These are phyloP conservation scores for Arthrinium puccinioides DNA, from an alignment of 2,329 filamentous ascomycete species.

Conservation along the genomic window DNA sequence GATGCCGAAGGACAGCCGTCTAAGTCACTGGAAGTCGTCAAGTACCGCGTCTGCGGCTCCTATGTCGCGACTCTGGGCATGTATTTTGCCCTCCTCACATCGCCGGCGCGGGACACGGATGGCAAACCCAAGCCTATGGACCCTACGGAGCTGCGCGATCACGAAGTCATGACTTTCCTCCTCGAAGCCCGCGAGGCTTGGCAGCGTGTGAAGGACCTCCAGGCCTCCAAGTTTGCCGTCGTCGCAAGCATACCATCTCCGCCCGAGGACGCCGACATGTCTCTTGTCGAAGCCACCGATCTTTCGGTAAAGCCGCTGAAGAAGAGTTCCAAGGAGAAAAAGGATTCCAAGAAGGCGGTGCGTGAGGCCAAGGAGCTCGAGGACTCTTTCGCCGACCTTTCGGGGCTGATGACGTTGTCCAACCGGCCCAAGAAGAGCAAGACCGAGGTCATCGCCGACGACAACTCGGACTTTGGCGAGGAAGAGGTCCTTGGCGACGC, in stretches of 20 bases:
- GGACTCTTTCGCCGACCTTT: constrained; percentile 63
- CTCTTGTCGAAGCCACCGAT: constrained; percentile 27
- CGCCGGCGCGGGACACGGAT: constrained; percentile 56
- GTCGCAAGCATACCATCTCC: constrained; percentile 12
- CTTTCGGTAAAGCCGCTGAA: constrained; percentile 9
- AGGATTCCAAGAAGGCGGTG: constrained; percentile 29
- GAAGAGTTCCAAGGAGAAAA: constrained; percentile 20
- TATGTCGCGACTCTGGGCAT: constrained; percentile 83
- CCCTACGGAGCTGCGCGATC: constrained; percentile 75
- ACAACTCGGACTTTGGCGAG: constrained; percentile 89
- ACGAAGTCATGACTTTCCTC: constrained; percentile 83
- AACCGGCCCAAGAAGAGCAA: constrained; percentile 34
- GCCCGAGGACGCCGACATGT: constrained; percentile 22
- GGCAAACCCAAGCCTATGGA: constrained; percentile 54
- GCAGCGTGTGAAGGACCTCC: constrained; percentile 64
- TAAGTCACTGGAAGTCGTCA: constrained; percentile 56
- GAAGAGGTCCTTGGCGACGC: constrained; percentile 71
- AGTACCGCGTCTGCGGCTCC: constrained; percentile 73
- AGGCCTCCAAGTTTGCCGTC: constrained; percentile 30
- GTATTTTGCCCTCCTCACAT: constrained; percentile 93
- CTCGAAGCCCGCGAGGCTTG: constrained; percentile 76
- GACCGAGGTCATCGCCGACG: constrained; percentile 34
- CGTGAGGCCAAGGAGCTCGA: constrained; percentile 54
- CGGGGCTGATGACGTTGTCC: constrained; percentile 52
- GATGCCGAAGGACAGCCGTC: constrained; percentile 44